Evolutionary conservation across 164 flowering plant species (phyloP), one percentile per base, ranked within the genome.

Genomic region (Platanus orientalis): DNA sequence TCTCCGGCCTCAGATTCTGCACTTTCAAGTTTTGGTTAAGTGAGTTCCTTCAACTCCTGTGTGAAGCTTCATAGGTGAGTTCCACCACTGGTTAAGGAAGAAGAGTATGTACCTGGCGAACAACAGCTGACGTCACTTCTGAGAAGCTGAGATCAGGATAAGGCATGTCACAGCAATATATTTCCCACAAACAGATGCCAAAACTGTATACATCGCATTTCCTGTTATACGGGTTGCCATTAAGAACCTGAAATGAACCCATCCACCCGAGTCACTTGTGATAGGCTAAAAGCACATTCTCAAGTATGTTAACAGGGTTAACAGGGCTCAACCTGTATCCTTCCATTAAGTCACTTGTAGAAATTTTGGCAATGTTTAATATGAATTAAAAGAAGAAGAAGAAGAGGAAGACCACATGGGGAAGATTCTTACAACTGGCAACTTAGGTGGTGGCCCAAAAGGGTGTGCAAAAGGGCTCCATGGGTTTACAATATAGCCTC

Each of bases 161-260:
- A 16, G 98, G 98, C 98, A 90, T 93, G 83, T 87, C 98, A 54
- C 98, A 93, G 70, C 98, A 93, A 73, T 93, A 93, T 65, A 87
- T 87, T 75, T 93, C 98, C 98, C 98, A 93, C 54, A 93, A 75
- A 66, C 98, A 93, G 65, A 93, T 93, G 51, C 97, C 97, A 69
- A 93, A 93, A 65, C 98, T 93, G 76, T 93, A 93, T 40, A 93
- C 98, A 61, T 93, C 98, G 66, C 98, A 93, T 74, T 90, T 93
- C 73, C 97, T 77, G 73, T 93, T 90, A 66, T 93, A 93, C 42
- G 98, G 88, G 49, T 76, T 86, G 50, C 98, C 98, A 69, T 93
- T 89, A 17, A 93, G 83, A 59, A 93, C 98, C 98, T 93, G 90
- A 49, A 71, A 63, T 11, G 66, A 56, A 70, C 17, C 49, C 59